Conservation (phyloP, 2,329 filamentous ascomycete species). For the Fusarium keratoplasticum region DNA sequence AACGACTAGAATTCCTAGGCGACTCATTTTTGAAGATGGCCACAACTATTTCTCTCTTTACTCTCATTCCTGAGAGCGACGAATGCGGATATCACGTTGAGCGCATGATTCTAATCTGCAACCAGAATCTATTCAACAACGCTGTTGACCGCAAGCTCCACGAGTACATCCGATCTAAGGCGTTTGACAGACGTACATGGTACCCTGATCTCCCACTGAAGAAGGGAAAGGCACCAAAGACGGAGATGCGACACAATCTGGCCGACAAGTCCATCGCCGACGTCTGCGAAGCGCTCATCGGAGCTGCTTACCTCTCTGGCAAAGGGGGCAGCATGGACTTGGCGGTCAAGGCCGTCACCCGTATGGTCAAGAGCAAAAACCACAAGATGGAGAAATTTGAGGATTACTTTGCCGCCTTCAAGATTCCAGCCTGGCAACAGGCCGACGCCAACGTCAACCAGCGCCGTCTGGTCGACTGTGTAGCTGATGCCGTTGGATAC, state of each 20-base stretch:
- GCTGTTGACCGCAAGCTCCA: constrained; percentile 75
- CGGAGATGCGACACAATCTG: constrained; percentile 69
- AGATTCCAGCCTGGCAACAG: constrained; percentile 77
- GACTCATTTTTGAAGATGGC: constrained; percentile 97
- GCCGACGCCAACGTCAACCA: constrained; percentile 73
- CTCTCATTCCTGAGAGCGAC: constrained; percentile 78
- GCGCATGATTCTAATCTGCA: constrained; percentile 91
- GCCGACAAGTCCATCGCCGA: constrained; percentile 93
- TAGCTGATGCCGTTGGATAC: constrained; percentile 69
- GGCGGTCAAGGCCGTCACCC: constrained; percentile 73
- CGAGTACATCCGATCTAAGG: constrained; percentile 83
- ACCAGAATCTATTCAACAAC: constrained; percentile 85
- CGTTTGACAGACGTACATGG: constrained; percentile 87
- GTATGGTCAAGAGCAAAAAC: constrained; percentile 74
- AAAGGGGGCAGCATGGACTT: constrained; percentile 62
- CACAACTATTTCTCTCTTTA: constrained; percentile 88
- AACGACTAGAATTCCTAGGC: constrained; percentile 91
- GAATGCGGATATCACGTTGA: constrained; percentile 92
- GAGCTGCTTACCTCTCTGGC: constrained; percentile 76
- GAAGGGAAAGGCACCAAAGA: constrained; percentile 73
- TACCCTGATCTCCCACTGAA: constrained; percentile 84
- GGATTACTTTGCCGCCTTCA: constrained; percentile 80
- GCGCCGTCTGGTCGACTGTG: constrained; percentile 71
- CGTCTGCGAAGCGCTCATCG: constrained; percentile 94
- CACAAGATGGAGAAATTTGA: constrained; percentile 77